Conservation (phyloP, 169 alveolate species). For the Eimeria brunetti region DNA sequence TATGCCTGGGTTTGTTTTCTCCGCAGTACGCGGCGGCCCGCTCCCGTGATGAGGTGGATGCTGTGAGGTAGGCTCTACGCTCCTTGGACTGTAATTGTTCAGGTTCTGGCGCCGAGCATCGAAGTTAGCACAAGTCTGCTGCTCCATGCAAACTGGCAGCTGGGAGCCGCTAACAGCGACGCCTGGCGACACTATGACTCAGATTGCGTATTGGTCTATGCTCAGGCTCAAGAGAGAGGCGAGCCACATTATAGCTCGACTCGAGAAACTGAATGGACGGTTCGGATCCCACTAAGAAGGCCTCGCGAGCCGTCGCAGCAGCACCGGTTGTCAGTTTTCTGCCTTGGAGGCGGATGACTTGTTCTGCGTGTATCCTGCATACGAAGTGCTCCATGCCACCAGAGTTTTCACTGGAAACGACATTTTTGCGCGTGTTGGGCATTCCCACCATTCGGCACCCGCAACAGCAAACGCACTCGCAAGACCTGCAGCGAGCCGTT, state of each 20-base stretch:
- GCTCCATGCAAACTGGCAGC: background rate
- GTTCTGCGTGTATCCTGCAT: background rate
- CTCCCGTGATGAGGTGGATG: slow-evolving; percentile 58
- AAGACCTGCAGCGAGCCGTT: background rate
- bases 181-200: background rate
- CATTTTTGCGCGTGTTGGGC: background rate
- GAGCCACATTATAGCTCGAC: slow-evolving; percentile 24
- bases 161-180: background rate
- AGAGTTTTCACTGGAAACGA: background rate
- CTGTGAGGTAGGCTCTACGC: slow-evolving; percentile 17
- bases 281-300: background rate
- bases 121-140: background rate
- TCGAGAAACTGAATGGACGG: slow-evolving; percentile 13
- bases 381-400: background rate
- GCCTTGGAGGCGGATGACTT: background rate
- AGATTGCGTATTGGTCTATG: background rate
- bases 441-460: background rate
- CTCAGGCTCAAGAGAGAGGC: slow-evolving; percentile 59
- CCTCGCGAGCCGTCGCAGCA: background rate
- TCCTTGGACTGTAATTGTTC: background rate
- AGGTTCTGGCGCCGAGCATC: background rate
- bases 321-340: background rate
- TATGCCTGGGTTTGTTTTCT: background rate
- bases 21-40: slow-evolving; percentile 64
- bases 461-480: background rate